Evolutionary conservation across 2,329 filamentous ascomycete species (phyloP).

Genomic region (Penicillium sp.): DNA sequence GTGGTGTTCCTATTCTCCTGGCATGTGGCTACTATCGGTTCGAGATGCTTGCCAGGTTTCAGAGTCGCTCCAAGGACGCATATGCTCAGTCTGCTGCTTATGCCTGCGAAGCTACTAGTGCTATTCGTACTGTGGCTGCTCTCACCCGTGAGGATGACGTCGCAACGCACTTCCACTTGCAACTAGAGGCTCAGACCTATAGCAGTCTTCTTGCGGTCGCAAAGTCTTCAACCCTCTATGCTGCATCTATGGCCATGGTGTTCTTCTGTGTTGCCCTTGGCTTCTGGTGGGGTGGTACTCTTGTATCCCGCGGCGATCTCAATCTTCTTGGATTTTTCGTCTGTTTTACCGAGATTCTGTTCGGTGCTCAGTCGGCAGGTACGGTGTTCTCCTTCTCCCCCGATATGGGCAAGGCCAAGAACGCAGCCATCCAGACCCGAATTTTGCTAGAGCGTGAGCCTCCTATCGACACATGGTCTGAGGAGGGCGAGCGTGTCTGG

Average conservation of each 20-base stretch:
- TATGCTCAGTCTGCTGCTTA: conserved; percentile 81
- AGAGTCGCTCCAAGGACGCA: conserved; percentile 73
- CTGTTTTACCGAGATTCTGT: conserved; percentile 84
- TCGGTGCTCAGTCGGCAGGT: conserved; percentile 88
- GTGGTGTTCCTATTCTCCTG: conserved; percentile 74
- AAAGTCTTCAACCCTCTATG: conserved; percentile 77
- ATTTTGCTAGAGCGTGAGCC: conserved; percentile 80
- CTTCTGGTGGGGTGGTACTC: conserved; percentile 86
- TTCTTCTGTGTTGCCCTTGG: conserved; percentile 83
- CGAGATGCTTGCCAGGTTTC: conserved; percentile 77
- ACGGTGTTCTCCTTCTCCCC: conserved; percentile 86
- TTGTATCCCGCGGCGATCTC: conserved; percentile 72
- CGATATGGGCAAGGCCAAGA: conserved; percentile 89
- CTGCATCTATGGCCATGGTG: conserved; percentile 77
- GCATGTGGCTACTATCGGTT: conserved; percentile 86
- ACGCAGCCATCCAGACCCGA: conserved; percentile 78
- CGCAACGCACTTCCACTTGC: conserved; percentile 64
- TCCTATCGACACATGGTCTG: conserved; percentile 77
- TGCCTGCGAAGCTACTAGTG: conserved; percentile 89
- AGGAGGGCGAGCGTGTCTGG: conserved; percentile 63
- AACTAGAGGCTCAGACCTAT: conserved; percentile 66
- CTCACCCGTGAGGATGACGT: conserved; percentile 86
- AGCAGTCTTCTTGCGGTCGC: conserved; percentile 71
- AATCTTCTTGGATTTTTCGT: conserved; percentile 86
- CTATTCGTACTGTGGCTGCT: conserved; percentile 89